Evolutionary conservation across 176 grass and related monocot species (phyloP).

Genomic region (Cocos nucifera): DNA sequence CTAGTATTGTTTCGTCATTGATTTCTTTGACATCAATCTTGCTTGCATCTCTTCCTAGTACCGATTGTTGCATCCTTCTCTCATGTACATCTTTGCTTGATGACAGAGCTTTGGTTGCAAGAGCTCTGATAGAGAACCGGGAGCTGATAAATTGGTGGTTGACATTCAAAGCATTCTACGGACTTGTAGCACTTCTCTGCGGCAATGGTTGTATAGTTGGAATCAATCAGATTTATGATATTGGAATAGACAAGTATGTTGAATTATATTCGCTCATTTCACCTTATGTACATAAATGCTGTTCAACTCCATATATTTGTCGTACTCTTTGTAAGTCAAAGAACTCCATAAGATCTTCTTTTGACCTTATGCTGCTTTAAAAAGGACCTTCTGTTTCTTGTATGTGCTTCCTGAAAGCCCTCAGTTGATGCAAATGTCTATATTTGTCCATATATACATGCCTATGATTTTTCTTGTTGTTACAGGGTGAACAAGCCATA

Average conservation of each 20-base stretch:
- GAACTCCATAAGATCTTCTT: too few relatives aligned
- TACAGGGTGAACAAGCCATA: constrained; percentile 96
- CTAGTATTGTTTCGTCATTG: not conserved
- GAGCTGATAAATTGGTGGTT: constrained; percentile 83
- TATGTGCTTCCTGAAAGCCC: too few relatives aligned
- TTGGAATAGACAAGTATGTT: constrained; percentile 91
- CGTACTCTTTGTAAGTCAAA: too few relatives aligned
- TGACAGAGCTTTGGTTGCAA: constrained; percentile 80
- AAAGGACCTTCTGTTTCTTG: too few relatives aligned
- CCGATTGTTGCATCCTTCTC: constrained; percentile 1
- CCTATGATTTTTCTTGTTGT: too few relatives aligned
- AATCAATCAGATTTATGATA: constrained; percentile 97
- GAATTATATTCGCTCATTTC: not conserved
- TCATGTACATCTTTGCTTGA: constrained; percentile 4
- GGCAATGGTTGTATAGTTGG: constrained; percentile 97
- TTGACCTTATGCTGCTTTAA: too few relatives aligned
- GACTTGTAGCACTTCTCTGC: constrained; percentile 55
- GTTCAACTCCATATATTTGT: too few relatives aligned
- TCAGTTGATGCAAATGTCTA: too few relatives aligned
- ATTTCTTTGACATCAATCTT: constrained; percentile 13
- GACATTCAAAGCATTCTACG: constrained; percentile 70
- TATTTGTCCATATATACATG: too few relatives aligned
- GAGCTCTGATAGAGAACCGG: constrained; percentile 81
- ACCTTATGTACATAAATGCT: not conserved
- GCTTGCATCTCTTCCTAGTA: not conserved